Evolutionary conservation across 768 basidiomycete species (phyloP).

Genomic region (Steccherinum ochraceum): DNA sequence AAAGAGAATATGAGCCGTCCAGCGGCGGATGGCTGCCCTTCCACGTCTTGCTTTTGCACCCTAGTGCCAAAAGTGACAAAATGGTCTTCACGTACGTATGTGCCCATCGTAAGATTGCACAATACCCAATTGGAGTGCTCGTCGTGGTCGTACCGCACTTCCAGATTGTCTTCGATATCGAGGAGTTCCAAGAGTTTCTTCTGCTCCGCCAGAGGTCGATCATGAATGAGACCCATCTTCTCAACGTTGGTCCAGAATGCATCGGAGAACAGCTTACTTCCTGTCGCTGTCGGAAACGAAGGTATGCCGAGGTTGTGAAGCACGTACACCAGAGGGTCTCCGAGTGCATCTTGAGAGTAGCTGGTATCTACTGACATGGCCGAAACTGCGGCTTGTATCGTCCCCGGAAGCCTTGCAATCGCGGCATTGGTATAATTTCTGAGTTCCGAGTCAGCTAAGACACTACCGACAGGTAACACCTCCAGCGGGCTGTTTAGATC

Average conservation of each 20-base stretch:
- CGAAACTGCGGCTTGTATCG: not conserved
- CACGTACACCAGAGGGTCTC: not conserved
- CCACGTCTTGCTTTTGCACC: no score
- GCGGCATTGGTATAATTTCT: not conserved
- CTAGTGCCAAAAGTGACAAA: not conserved
- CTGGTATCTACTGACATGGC: not conserved
- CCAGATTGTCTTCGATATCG: not conserved
- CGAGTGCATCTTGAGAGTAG: not conserved
- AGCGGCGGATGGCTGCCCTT: not conserved
- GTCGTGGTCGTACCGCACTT: not conserved
- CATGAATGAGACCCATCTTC: not conserved
- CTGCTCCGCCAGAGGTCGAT: not conserved
- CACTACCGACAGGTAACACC: no score
- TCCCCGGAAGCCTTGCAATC: not conserved
- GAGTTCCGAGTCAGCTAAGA: not conserved
- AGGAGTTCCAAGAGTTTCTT: not conserved
- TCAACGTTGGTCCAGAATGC: not conserved
- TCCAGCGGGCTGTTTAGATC: no score
- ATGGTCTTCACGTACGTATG: slow-evolving; percentile 4
- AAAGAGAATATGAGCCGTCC: no score
- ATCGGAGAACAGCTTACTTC: not conserved
- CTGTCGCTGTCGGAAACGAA: no score
- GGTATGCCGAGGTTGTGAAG: no score
- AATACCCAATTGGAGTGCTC: not conserved
- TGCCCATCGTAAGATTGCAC: slow-evolving; percentile 4